These are phyloP conservation scores for Neurospora sp. DNA, from an alignment of 2,329 filamentous ascomycete genomes.

Conservation along the genomic window DNA sequence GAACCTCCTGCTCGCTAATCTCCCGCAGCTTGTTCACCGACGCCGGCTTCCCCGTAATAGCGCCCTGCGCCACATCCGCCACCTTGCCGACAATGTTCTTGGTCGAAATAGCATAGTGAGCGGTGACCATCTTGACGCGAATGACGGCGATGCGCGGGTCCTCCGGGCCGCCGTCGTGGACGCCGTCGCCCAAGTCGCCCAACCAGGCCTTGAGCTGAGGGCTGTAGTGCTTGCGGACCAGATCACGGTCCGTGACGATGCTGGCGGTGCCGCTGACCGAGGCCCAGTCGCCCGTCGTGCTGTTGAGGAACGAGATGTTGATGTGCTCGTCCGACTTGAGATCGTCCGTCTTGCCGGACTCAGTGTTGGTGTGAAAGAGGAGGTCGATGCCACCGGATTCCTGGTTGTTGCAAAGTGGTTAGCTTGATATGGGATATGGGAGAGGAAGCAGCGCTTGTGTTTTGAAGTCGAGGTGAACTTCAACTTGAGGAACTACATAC, in stretches of 20 bases:
- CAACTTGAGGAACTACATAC: slow-evolving; percentile 32
- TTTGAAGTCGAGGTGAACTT: no score
- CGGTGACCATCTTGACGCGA: slow-evolving; percentile 60
- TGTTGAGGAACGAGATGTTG: slow-evolving; percentile 73
- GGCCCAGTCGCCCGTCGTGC: slow-evolving; percentile 70
- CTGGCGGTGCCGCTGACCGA: slow-evolving; percentile 66
- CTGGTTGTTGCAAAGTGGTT: slow-evolving; percentile 29
- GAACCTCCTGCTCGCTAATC: slow-evolving; percentile 55
- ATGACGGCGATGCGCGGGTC: slow-evolving; percentile 80
- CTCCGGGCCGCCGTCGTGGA: slow-evolving; percentile 69
- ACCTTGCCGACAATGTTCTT: slow-evolving; percentile 54
- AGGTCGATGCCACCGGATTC: slow-evolving; percentile 71
- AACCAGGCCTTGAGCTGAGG: slow-evolving; percentile 71
- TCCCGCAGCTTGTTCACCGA: slow-evolving; percentile 68
- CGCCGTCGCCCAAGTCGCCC: slow-evolving; percentile 74
- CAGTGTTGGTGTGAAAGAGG: slow-evolving; percentile 85
- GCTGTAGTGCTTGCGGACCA: slow-evolving; percentile 67
- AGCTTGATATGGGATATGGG: neutral
- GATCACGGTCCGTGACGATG: slow-evolving; percentile 57
- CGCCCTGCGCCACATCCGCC: slow-evolving; percentile 65
- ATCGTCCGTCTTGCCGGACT: slow-evolving; percentile 80
- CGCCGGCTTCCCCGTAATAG: slow-evolving; percentile 61
- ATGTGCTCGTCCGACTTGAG: slow-evolving; percentile 58
- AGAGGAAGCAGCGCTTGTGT: neutral
- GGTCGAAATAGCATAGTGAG: slow-evolving; percentile 58